phyloP scores from a whole-genome alignment of 495 filamentous ascomycete species.

The Oidiodendron maius region DNA sequence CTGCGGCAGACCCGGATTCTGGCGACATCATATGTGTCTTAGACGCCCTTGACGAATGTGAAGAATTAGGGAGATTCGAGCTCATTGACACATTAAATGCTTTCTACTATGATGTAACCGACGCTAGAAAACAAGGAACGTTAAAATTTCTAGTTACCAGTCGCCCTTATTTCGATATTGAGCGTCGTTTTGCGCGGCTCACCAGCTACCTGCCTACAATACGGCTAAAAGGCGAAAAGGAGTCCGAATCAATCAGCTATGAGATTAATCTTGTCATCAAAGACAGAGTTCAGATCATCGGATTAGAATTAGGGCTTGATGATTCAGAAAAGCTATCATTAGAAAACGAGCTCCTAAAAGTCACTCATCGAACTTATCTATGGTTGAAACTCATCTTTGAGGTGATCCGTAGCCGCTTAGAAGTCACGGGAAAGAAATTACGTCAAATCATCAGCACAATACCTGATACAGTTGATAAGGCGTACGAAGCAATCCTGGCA shows the following conservation, averaged over 20 bases:
- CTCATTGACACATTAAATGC: slow-evolving; percentile 10
- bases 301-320: slow-evolving; percentile 13
- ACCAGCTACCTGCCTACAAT: slow-evolving; percentile 23
- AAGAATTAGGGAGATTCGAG: slow-evolving; percentile 3
- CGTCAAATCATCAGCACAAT: slow-evolving; percentile 17
- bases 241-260: slow-evolving; percentile 30
- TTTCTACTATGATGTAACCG: slow-evolving; percentile 9
- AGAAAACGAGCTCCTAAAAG: slow-evolving; percentile 18
- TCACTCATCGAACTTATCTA: slow-evolving; percentile 32
- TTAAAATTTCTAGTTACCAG: slow-evolving; percentile 45
- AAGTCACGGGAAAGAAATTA: too few relatives aligned
- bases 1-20: slow-evolving; percentile 27
- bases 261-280: slow-evolving; percentile 41
- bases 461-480: slow-evolving; percentile 30
- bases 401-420: slow-evolving; percentile 18
- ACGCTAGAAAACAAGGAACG: slow-evolving; percentile 1
- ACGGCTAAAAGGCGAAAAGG: slow-evolving; percentile 30
- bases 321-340: slow-evolving; percentile 18
- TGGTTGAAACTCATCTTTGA: slow-evolving; percentile 32
- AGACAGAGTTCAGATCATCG: slow-evolving; percentile 23
- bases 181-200: slow-evolving; percentile 22
- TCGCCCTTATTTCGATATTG: slow-evolving; percentile 37
- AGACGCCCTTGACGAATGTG: slow-evolving; percentile 42
- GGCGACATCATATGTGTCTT: slow-evolving; percentile 44
- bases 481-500: slow-evolving; percentile 35